Percentiles rank a stretch among this genome's conserved stretches.
phyloP scores from a whole-genome alignment of 2,329 filamentous ascomycete species.

The Trichoderma sp. region DNA sequence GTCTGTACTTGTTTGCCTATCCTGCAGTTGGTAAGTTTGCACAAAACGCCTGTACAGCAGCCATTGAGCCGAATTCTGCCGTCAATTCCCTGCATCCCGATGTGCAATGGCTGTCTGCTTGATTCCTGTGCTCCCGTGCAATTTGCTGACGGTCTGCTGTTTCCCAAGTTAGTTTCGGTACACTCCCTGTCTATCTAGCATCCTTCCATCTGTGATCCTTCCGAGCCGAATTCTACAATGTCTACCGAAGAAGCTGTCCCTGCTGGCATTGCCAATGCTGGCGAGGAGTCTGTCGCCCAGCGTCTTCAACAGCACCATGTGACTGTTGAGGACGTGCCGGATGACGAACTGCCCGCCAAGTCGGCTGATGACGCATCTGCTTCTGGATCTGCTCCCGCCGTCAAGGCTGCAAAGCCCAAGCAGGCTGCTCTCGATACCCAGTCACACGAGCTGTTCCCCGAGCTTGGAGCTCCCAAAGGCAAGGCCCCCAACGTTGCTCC shows the following conservation, averaged over 20 bases:
- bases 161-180: constrained; percentile 1
- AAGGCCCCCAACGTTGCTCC: constrained; percentile 69
- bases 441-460: constrained; percentile 92
- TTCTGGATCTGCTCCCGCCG: constrained; percentile 48
- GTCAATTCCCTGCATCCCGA: background rate
- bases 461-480: constrained; percentile 70
- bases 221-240: constrained; percentile 38
- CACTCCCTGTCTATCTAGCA: background rate
- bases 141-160: background rate
- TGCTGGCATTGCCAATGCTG: constrained; percentile 38
- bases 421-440: constrained; percentile 70
- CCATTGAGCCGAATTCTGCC: background rate
- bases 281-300: constrained; percentile 57
- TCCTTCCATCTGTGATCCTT: background rate
- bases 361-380: constrained; percentile 49
- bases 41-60: background rate
- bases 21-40: constrained; percentile 11
- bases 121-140: background rate
- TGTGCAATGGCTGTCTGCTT: background rate
- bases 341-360: constrained; percentile 72
- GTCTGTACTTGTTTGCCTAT: background rate
- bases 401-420: constrained; percentile 70
- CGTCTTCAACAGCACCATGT: constrained; percentile 64
- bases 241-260: constrained; percentile 37
- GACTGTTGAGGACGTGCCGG: constrained; percentile 77